Evolutionary conservation across 1,139 yeast species (phyloP).

Genomic region (Diutina catenulata): DNA sequence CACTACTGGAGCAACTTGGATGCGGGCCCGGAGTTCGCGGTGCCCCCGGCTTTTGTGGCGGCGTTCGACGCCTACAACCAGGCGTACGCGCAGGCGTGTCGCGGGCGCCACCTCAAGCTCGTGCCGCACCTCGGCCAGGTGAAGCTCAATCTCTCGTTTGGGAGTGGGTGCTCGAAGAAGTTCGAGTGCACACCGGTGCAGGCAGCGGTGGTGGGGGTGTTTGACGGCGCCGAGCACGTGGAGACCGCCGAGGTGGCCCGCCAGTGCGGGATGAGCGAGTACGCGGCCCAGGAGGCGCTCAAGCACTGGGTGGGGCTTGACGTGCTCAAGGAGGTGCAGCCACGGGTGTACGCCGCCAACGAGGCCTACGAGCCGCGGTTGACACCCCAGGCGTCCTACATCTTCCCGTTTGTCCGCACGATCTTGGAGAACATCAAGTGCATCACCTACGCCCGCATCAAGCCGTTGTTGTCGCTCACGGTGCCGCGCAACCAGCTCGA

Average conservation of each 20-base stretch:
- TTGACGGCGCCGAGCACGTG: too few relatives aligned
- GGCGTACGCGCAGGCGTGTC: slow-evolving; percentile 30
- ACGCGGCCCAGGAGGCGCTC: slow-evolving; percentile 27
- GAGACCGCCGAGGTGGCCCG: slow-evolving; percentile 17
- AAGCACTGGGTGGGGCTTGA: slow-evolving; percentile 47
- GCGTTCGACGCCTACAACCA: slow-evolving; percentile 31
- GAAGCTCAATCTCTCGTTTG: slow-evolving; percentile 42
- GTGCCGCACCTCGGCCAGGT: slow-evolving; percentile 56
- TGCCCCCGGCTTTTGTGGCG: slow-evolving; percentile 28
- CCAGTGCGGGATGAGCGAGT: slow-evolving; percentile 22
- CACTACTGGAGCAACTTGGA: slow-evolving; percentile 15
- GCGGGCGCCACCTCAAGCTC: slow-evolving; percentile 48
- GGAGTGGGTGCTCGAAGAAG: slow-evolving; percentile 15
- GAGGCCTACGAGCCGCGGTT: slow-evolving; percentile 7
- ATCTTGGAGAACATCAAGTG: slow-evolving; percentile 46
- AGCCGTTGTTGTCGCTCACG: slow-evolving; percentile 39
- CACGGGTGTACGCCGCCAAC: slow-evolving; percentile 16
- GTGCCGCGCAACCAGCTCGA: slow-evolving; percentile 34
- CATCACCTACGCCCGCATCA: slow-evolving; percentile 36
- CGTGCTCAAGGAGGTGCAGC: slow-evolving; percentile 23
- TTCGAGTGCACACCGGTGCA: slow-evolving; percentile 57
- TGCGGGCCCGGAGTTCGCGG: slow-evolving; percentile 15
- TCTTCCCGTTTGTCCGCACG: slow-evolving; percentile 36
- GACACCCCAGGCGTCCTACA: neutral
- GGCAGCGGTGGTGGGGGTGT: slow-evolving; percentile 51